phyloP scores from a whole-genome alignment of 257 asterid genomes.

The Scutellaria baicalensis region DNA sequence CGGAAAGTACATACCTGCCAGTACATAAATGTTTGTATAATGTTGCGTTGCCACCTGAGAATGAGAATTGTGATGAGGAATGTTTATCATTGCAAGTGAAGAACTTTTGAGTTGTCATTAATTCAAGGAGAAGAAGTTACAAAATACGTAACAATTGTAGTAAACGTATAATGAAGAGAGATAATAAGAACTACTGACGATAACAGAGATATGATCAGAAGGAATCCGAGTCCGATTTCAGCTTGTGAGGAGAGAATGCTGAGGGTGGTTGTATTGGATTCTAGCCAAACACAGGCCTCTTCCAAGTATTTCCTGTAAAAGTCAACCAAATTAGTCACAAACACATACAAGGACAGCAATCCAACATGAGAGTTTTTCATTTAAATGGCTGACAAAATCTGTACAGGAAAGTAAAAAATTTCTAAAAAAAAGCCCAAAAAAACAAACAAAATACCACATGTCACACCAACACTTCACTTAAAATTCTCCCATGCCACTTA shows the following conservation, averaged over 20 bases:
- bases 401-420: not conserved
- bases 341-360: not conserved
- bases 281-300: constrained; percentile 82
- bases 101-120: not conserved
- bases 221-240: constrained; percentile 74
- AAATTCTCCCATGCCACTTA: not conserved
- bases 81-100: not conserved
- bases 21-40: constrained; percentile 71
- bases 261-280: constrained; percentile 65
- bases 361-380: not conserved
- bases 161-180: not conserved
- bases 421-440: not conserved
- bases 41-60: constrained; percentile 80
- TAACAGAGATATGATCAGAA: constrained; percentile 57
- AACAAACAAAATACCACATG: not conserved
- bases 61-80: constrained; percentile 5
- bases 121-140: not conserved
- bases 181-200: constrained; percentile 51
- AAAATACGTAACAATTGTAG: not conserved
- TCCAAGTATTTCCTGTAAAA: constrained; percentile 78
- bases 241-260: constrained; percentile 70
- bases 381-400: not conserved
- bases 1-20: constrained; percentile 59
- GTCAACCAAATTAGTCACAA: constrained; percentile 8
- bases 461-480: not conserved